These are phyloP conservation scores for Mucor sp. DNA, from an alignment of 371 early-diverging fungal species.

Conservation along the genomic window DNA sequence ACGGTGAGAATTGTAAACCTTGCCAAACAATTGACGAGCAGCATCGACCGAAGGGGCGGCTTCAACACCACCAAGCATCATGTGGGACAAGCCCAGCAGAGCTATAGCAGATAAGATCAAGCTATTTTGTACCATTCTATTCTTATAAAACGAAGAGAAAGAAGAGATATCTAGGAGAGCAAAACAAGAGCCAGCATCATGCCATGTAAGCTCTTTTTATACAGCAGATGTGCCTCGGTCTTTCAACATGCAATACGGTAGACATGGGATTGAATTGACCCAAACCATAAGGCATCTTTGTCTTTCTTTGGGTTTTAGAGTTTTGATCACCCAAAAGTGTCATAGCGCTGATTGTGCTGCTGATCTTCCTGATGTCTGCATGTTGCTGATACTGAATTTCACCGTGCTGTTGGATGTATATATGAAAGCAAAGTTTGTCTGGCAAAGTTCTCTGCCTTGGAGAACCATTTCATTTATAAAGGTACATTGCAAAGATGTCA, in stretches of 20 bases:
- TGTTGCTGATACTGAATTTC: neutral
- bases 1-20: neutral
- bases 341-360: neutral
- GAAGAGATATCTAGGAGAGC: neutral
- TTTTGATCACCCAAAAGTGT: neutral
- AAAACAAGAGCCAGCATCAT: neutral
- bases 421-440: no score
- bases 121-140: constrained; percentile 9
- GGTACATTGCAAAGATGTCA: no score
- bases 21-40: constrained; percentile 54
- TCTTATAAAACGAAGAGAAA: constrained; percentile 2
- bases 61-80: constrained; percentile 5
- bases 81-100: neutral
- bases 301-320: neutral
- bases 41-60: constrained; percentile 5
- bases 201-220: neutral
- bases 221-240: neutral
- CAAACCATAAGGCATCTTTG: neutral
- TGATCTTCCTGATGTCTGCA: neutral
- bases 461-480: no score
- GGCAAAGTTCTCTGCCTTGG: no score
- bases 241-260: neutral
- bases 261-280: neutral
- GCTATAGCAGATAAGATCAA: constrained; percentile 6
- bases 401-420: neutral